Base-by-base conservation (phyloP, 2,329 filamentous ascomycete genomes). In the Sarocladium oryzae region DNA sequence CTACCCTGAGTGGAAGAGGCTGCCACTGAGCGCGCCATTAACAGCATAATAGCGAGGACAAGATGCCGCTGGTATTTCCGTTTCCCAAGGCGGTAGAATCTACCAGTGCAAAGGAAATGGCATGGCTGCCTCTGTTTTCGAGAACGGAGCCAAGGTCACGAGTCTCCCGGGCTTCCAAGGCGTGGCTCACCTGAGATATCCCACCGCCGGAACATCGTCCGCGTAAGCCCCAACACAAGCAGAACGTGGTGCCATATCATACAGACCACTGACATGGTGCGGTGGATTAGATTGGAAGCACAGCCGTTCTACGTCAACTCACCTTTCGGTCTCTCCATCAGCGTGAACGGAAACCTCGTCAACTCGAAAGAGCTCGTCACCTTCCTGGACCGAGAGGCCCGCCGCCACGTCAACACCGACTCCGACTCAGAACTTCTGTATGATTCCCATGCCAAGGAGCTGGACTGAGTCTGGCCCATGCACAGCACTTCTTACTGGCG, bases 301-400 rank as follows among this genome's bases (percentile, higher is more conserved):
- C 90, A 96, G 69, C 91, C 91, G 0, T 95, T 96, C 68, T 96
- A 93, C 64, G 89, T 93, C 62, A 95, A 95, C 73, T 81, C 79
- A 53, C 89, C 61, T 11, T 64, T 58, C 48, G 61, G 62, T 26
- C 43, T 63, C 60, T 87, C 79, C 61, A 79, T 93, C 64, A 80
- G 85, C 20, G 85, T 93, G 70, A 96, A 96, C 63, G 90, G 91
- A 54, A 96, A 96, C 69, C 75, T 96, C 43, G 88, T 95, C 73
- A 79, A 95, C 63, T 81, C 85, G 4, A 76, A 77, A 2, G 82
- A 87, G 50, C 74, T 95, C 45, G 82, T 80, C 65, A 69, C 75
- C 54, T 88, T 84, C 63, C 75, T 95, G 46, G 89, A 95, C 61
- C 73, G 84, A 56, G 86, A 88, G 57, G 88, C 87, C 7, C 88